phyloP scores from a whole-genome alignment of 148 eudicot species.

The Hydrangea macrophylla region DNA sequence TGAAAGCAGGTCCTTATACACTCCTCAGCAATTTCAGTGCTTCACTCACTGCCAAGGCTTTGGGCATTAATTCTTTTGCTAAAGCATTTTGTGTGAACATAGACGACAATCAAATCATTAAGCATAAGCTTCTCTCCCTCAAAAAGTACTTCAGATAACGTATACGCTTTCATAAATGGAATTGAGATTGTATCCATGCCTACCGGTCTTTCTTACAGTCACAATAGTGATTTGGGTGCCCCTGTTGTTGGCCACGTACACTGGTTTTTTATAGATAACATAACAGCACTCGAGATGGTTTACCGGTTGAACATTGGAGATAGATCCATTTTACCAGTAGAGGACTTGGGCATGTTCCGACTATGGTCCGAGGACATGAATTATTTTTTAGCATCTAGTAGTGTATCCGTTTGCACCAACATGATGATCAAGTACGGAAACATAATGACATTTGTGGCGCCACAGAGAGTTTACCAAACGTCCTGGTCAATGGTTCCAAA shows the following conservation, averaged over 20 bases:
- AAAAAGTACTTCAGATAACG: background rate
- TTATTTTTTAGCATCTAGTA: slow-evolving; percentile 1
- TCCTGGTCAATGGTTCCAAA: slow-evolving; percentile 2
- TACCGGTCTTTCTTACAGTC: slow-evolving; percentile 25
- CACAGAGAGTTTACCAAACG: slow-evolving; percentile 29
- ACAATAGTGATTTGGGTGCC: background rate
- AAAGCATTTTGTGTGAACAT: slow-evolving; percentile 24
- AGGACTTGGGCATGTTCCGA: slow-evolving; percentile 25
- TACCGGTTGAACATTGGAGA: slow-evolving; percentile 32
- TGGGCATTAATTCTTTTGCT: background rate
- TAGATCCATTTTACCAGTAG: background rate
- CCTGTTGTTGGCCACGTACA: slow-evolving; percentile 16
- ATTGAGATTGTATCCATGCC: slow-evolving; percentile 49
- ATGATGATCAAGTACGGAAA: slow-evolving; percentile 10
- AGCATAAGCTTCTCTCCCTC: slow-evolving; percentile 30
- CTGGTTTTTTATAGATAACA: background rate
- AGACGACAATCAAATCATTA: slow-evolving; percentile 11
- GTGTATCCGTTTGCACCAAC: slow-evolving; percentile 2
- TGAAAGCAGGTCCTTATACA: slow-evolving; percentile 34
- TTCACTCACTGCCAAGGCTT: slow-evolving; percentile 16
- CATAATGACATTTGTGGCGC: slow-evolving; percentile 24
- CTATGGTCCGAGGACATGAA: slow-evolving; percentile 20
- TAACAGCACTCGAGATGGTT: slow-evolving; percentile 33
- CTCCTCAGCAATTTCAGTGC: slow-evolving; percentile 45
- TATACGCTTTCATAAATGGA: slow-evolving; percentile 42